These are phyloP conservation scores for Boletus coccyginus DNA, from an alignment of 768 basidiomycete genomes.

Conservation along the genomic window DNA sequence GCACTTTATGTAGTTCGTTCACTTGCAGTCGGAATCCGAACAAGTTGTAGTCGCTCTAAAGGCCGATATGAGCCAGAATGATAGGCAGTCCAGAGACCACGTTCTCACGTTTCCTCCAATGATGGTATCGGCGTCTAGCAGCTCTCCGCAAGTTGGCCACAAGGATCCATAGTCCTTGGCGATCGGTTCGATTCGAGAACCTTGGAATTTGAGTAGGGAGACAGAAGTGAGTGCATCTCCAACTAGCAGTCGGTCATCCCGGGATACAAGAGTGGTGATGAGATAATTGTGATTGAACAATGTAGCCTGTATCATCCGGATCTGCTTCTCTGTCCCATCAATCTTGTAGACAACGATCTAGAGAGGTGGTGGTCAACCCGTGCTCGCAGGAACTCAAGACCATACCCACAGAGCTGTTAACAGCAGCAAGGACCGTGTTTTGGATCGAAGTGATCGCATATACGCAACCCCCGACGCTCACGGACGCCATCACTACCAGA, in stretches of 20 bases:
- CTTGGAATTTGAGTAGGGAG: slow-evolving; percentile 58
- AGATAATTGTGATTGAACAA: slow-evolving; percentile 60
- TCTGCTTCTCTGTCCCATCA: slow-evolving; percentile 32
- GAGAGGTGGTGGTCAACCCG: not conserved
- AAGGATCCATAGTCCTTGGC: slow-evolving; percentile 76
- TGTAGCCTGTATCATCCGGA: slow-evolving; percentile 37
- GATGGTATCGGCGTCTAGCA: slow-evolving; percentile 49
- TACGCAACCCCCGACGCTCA: slow-evolving; percentile 30
- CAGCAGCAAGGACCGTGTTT: slow-evolving; percentile 59
- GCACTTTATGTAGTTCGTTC: slow-evolving; percentile 17
- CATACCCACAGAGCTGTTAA: slow-evolving; percentile 69
- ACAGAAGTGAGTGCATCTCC: slow-evolving; percentile 83
- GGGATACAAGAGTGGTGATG: slow-evolving; percentile 48
- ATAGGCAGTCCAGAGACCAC: slow-evolving; percentile 6
- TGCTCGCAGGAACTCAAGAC: not conserved
- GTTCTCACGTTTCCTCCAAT: slow-evolving; percentile 73
- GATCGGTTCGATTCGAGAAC: slow-evolving; percentile 45
- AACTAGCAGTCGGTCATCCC: slow-evolving; percentile 55
- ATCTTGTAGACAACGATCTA: slow-evolving; percentile 51
- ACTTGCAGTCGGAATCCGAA: slow-evolving; percentile 56
- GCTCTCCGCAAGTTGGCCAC: slow-evolving; percentile 69
- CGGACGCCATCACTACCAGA: slow-evolving; percentile 39
- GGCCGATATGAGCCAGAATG: slow-evolving; percentile 7
- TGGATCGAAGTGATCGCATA: slow-evolving; percentile 55
- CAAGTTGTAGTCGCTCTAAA: slow-evolving; percentile 66